Evolutionary conservation across 192 early-diverging fungal species (phyloP), one percentile per base, ranked within the genome.

Genomic region (Entomortierella parvispora): DNA sequence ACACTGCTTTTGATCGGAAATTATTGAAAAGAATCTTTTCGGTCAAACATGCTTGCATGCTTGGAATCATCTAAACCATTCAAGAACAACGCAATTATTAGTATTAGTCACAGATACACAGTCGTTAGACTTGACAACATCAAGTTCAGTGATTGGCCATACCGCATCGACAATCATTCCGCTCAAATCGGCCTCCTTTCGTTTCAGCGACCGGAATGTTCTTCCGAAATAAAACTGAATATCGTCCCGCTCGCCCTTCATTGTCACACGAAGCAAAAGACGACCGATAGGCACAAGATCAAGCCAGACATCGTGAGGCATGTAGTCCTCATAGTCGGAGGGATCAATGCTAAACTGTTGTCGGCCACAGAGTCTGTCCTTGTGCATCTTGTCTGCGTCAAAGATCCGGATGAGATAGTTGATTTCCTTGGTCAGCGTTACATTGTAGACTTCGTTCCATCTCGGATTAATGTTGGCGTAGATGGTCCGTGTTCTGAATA

Each of bases 161-260:
- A 88, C 87, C 56, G 74, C 85, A 56, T 93, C 90, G 12, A 93
- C 89, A 71, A 93, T 90, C 31, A 83, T 82, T 54, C 88, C 84
- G 54, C 86, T 84, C 74, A 91, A 85, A 54, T 93, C 91, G 22
- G 87, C 82, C 56, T 90, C 83, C 31, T 90, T 84, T 28, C 91
- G 84, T 65, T 89, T 88, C 23, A 95, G 56, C 18, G 80, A 85
- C 31, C 93, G 87, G 80, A 92, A 92, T 29, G 91, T 89, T 62
- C 88, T 87, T 33, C 91, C 90, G 59, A 92, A 93, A 83, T 90
- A 93, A 69, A 93, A 95, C 70, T 93, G 91, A n/a, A 89, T 85
- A 69, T 93, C 91, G 34, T 93, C 91, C 50, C 86, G 87, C 69
- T 93, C 93, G 33, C 89, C 89, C 56, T 92, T 90, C 85, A 93